Conservation (phyloP, 768 basidiomycete species). For the Xerocomus brunneocitrinus region DNA sequence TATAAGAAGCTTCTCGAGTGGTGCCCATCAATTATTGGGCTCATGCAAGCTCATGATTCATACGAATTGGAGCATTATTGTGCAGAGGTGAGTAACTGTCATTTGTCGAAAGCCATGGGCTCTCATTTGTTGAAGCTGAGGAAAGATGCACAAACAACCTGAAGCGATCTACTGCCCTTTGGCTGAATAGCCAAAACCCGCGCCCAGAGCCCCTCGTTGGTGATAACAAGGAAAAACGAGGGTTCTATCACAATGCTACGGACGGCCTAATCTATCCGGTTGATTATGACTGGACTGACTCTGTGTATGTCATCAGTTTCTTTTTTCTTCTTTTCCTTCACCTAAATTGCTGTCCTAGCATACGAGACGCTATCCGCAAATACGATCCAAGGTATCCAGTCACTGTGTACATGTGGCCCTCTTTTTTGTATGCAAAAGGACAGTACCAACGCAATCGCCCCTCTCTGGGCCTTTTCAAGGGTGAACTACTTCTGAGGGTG, state of each 20-base stretch:
- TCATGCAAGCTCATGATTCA: neutral
- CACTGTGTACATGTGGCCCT: slow-evolving; percentile 5
- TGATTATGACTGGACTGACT: slow-evolving; percentile 15
- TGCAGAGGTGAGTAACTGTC: slow-evolving; percentile 3
- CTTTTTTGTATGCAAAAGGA: slow-evolving; percentile 1
- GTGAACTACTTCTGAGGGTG: slow-evolving; percentile 1
- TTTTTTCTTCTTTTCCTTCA: neutral
- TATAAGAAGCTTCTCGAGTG: slow-evolving; percentile 8
- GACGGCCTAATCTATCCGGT: slow-evolving; percentile 9
- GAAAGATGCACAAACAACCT: slow-evolving; percentile 2
- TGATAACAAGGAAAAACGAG: neutral
- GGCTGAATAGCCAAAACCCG: slow-evolving; percentile 6
- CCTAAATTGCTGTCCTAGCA: neutral
- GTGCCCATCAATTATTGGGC: slow-evolving; percentile 2
- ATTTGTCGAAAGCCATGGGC: too few species aligned
- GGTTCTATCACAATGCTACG: slow-evolving; percentile 7
- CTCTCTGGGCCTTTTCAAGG: slow-evolving; percentile 1
- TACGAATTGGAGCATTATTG: neutral
- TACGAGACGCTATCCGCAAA: neutral
- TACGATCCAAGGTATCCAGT: neutral
- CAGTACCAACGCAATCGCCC: neutral
- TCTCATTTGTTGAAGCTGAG: slow-evolving; percentile 6
- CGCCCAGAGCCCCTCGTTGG: neutral
- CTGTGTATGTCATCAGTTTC: neutral
- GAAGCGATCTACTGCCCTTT: slow-evolving; percentile 1